Conservation (phyloP, 495 filamentous ascomycete species). For the Tuber borchii region DNA sequence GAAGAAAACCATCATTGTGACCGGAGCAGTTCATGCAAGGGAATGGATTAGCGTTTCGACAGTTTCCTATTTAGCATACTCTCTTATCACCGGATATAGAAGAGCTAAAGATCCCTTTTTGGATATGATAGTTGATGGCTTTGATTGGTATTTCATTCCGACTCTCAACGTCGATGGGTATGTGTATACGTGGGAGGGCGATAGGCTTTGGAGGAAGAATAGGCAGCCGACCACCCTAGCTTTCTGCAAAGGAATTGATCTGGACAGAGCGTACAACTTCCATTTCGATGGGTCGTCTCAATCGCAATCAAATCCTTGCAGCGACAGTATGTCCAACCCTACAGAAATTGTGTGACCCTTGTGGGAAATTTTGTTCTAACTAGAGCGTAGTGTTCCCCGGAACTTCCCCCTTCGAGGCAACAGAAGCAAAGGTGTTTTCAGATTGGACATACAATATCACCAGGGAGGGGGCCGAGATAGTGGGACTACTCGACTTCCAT, state of each 20-base stretch:
- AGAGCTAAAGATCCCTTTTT: slow-evolving; percentile 46
- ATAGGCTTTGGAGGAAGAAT: slow-evolving; percentile 94
- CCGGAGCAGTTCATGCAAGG: slow-evolving; percentile 79
- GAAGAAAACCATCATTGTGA: slow-evolving; percentile 72
- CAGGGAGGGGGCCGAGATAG: slow-evolving; percentile 62
- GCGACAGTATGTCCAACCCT: slow-evolving; percentile 54
- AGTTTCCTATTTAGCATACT: slow-evolving; percentile 84
- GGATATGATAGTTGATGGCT: slow-evolving; percentile 64
- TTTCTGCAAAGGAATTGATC: slow-evolving; percentile 79
- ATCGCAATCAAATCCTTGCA: slow-evolving; percentile 71
- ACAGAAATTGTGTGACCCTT: neutral
- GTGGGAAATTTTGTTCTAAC: neutral
- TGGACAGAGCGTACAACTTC: slow-evolving; percentile 79
- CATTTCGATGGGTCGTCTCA: slow-evolving; percentile 68
- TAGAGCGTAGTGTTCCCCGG: slow-evolving; percentile 59
- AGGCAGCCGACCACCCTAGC: slow-evolving; percentile 73
- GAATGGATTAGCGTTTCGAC: slow-evolving; percentile 96
- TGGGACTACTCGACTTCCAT: slow-evolving; percentile 83
- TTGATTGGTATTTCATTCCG: slow-evolving; percentile 84
- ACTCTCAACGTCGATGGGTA: slow-evolving; percentile 92
- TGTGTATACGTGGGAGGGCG: slow-evolving; percentile 82
- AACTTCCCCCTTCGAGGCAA: slow-evolving; percentile 70
- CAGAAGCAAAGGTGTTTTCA: slow-evolving; percentile 68
- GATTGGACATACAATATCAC: slow-evolving; percentile 84
- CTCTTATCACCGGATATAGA: slow-evolving; percentile 74